Base-by-base conservation (phyloP, 1,284 basidiomycete species). In the Farysia itapuensis region DNA sequence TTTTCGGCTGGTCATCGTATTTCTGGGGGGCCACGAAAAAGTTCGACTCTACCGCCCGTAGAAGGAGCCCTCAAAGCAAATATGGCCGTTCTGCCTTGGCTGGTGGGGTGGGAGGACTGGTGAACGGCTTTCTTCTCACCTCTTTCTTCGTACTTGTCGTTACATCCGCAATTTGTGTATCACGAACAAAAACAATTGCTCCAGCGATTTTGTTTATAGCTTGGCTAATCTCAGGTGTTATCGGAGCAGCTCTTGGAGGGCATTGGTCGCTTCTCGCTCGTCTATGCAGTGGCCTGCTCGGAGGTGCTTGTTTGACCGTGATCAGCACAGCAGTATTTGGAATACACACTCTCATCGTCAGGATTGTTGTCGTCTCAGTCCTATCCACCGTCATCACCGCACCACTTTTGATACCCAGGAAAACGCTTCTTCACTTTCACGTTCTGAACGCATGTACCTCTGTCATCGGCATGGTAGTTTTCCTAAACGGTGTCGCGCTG, bases 1-100 rank as follows among this genome's bases (percentile, higher is more conserved):
- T 72, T 39, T 68, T 66, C 33, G 70, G 70, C 16, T 67, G 54
- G 47, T 44, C 63, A 2, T 66, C 70, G n/a, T 60, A 63, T 50
- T 65, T 64, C 35, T 72, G 70, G 70, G 53, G 52, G 8, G 23
- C 39, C 38, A 51, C n/a, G n/a, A n/a, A n/a, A n/a, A 44, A 5
- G 26, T 41, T 4, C 44, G 60, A 21, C 34, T n/a, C 18, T 31
- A n/a, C n/a, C n/a, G n/a, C n/a, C n/a, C n/a, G n/a, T n/a, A n/a
- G n/a, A n/a, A n/a, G n/a, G n/a, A n/a, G n/a, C n/a, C n/a, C n/a
- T n/a, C n/a, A n/a, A n/a, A n/a, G n/a, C n/a, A n/a, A n/a, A n/a
- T n/a, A n/a, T n/a, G n/a, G n/a, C n/a, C n/a, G n/a, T n/a, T n/a
- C n/a, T n/a, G 53, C 63, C 2, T 35, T 70, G 18, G 51, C 51